A percentile compares a stretch with the other conserved stretches of the same genome.
Conservation (phyloP, 306 rosid species). For the Comarum palustre region DNA sequence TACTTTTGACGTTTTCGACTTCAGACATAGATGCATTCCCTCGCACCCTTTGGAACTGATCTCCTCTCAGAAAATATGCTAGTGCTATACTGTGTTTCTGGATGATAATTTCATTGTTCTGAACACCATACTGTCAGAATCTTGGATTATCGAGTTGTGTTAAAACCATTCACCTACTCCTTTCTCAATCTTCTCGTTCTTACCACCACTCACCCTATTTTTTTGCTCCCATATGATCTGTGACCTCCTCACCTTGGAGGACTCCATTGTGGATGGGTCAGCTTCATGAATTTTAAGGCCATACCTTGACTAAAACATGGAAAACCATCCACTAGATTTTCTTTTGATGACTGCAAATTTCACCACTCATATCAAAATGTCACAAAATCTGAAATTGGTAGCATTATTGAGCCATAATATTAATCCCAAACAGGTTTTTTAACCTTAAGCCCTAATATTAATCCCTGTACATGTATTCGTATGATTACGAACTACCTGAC, state of each 20-base stretch:
- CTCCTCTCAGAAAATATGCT: conserved; percentile 51
- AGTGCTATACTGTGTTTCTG: too few species aligned
- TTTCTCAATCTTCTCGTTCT: neutral
- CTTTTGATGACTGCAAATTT: neutral
- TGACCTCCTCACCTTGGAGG: neutral
- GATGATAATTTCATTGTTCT: neutral
- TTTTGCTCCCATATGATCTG: neutral
- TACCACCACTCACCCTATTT: neutral
- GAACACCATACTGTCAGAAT: neutral
- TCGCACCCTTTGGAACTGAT: conserved; percentile 76
- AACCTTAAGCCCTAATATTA: neutral
- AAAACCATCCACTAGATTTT: neutral
- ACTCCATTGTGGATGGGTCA: neutral
- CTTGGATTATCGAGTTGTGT: too few species aligned
- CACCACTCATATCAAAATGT: neutral
- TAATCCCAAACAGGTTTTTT: neutral
- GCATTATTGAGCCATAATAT: neutral
- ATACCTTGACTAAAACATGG: neutral
- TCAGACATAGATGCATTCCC: conserved; percentile 91
- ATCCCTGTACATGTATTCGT: neutral
- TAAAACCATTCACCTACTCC: neutral
- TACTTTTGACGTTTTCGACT: conserved; percentile 29
- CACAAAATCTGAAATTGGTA: neutral
- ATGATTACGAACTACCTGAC: neutral
- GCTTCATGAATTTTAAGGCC: neutral